Conservation (phyloP, 139 green algal species). For the Micractinium conductrix region DNA sequence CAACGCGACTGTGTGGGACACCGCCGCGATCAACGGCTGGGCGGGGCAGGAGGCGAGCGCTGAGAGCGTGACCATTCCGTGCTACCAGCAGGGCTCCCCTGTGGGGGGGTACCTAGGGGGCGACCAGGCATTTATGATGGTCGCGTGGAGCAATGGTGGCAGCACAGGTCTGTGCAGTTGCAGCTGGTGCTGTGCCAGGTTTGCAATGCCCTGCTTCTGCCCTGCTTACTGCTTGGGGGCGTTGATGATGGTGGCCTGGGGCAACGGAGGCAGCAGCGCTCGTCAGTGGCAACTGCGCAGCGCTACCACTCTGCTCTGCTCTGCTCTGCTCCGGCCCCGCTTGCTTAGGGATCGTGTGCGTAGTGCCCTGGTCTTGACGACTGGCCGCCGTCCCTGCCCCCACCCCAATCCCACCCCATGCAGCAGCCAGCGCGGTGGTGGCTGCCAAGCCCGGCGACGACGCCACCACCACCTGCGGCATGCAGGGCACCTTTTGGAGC, state of each 20-base stretch:
- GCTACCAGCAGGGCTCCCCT: constrained; percentile 6
- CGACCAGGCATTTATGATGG: constrained; percentile 17
- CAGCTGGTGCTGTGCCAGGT: neutral
- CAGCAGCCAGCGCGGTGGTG: neutral
- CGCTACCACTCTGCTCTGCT: too few relatives aligned
- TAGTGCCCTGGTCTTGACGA: neutral
- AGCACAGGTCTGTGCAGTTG: neutral
- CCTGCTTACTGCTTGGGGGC: too few relatives aligned
- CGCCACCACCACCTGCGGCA: neutral
- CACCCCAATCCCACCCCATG: neutral
- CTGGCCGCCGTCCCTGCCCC: neutral
- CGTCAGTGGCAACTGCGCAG: neutral
- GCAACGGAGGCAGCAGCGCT: neutral
- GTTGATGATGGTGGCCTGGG: too few relatives aligned
- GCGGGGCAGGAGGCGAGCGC: neutral
- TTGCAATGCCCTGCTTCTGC: too few relatives aligned
- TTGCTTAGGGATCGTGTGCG: neutral
- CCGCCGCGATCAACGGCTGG: neutral
- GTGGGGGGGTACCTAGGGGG: constrained; percentile 15
- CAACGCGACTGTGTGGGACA: constrained; percentile 26
- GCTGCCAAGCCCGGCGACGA: neutral
- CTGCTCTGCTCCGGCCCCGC: neutral
- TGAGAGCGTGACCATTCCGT: constrained; percentile 8
- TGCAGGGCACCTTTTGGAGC: neutral
- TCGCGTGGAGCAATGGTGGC: constrained; percentile 1